Evolutionary conservation across 2,329 filamentous ascomycete genomes (phyloP).

Genomic region (Monilinia aucupariae): DNA sequence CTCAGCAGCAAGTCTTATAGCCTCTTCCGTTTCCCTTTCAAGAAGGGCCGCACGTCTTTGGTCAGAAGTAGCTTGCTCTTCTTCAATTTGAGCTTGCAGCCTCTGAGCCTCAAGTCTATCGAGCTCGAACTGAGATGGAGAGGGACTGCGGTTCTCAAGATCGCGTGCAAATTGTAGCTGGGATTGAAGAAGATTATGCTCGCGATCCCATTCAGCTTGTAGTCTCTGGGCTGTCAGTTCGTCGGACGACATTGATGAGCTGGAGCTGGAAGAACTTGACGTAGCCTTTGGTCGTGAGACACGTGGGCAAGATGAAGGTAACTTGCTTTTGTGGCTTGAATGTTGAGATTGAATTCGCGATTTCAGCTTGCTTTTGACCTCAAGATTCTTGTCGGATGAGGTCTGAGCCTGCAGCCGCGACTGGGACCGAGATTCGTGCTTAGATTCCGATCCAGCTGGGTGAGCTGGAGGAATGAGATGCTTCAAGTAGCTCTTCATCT

Average conservation of each 20-base stretch:
- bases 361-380: background rate
- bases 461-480: conserved; percentile 5
- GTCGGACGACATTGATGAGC: background rate
- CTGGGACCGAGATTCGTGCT: background rate
- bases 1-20: conserved; percentile 12
- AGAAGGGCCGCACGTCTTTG: background rate
- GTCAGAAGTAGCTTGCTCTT: conserved; percentile 5
- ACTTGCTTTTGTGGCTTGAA: background rate
- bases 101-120: conserved; percentile 14
- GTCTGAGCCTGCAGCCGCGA: background rate
- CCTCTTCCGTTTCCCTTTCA: conserved; percentile 11
- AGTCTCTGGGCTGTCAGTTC: conserved; percentile 11
- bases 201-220: conserved; percentile 14
- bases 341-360: background rate
- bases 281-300: background rate
- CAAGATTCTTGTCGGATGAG: background rate
- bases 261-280: background rate
- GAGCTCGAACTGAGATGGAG: conserved; percentile 8
- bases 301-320: background rate
- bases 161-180: conserved; percentile 10
- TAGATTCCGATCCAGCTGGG: background rate
- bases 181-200: conserved; percentile 10
- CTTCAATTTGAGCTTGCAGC: conserved; percentile 13
- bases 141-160: background rate
- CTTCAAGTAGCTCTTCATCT: conserved; percentile 14